Base-by-base conservation (phyloP, 768 basidiomycete genomes). In the Postia placenta region DNA sequence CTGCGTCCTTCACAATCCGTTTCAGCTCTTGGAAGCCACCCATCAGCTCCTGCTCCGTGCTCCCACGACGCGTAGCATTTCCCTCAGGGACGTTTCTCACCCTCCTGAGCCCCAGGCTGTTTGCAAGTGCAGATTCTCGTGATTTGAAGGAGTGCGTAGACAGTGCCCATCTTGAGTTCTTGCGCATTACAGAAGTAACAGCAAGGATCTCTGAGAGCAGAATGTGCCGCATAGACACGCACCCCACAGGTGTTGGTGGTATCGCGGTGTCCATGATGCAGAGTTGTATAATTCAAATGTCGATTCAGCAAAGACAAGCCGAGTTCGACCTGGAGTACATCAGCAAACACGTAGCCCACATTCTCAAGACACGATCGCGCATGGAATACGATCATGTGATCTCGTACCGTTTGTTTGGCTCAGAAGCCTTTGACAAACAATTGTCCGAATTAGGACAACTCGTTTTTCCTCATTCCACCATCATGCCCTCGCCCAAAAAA, bases 81-180 rank as follows among this genome's bases (percentile, higher is more conserved):
- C 70, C 56, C 45, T 65, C 65, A 35, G 70, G 64, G 42, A 69
- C 73, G 11, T 78, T 71, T 22, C 70, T 75, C 7, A 81, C 74
- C 57, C 85, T 76, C 43, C 86, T 74, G 39, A 89, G 76, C 24
- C 88, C 88, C 36, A 87, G 78, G 58, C 83, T 85, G 60, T 74
- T 84, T 41, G 86, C 86, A 35, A 92, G 69, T 2, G 80, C 76
- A 17, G 83, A 78, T 60, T 85, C 85, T 54, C 79, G 74, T 43
- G 78, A 69, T 37, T 59, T 74, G 59, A 80, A 73, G 22, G 78
- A 78, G 59, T 82, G 79, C 46, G 75, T 78, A 39, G 79, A 78
- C 11, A 87, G 81, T 15, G 94, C 87, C 95, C 95, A 97, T 38
- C 96, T 81, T 40, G 94, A 92, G 69, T 98, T 98, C 73, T 93